Evolutionary conservation across 192 early-diverging fungal species (phyloP), one percentile per base, ranked within the genome.

Genomic region (Endogone sp.): DNA sequence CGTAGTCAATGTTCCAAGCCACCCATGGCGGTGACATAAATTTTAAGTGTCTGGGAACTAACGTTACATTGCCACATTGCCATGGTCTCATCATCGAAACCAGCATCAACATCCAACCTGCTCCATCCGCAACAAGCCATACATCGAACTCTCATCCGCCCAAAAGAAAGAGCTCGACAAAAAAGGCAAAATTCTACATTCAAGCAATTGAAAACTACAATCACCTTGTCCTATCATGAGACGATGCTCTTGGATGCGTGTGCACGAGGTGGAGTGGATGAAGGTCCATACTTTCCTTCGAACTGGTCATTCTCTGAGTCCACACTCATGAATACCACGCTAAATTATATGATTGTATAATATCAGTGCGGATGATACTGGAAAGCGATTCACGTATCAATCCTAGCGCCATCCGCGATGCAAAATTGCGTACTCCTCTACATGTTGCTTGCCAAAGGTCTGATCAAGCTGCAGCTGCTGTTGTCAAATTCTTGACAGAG

Each of bases 401-500:
- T 54, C 60, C 59, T 8, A 72, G 73, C 61, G 54, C 62, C 6
- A 68, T 78, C 4, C 68, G 76, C 60, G 72, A 78, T 61, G 63
- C 66, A 23, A 66, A 78, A 64, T 49, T 78, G 31, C 76, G 69
- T 31, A 71, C 76, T 13, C 76, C 72, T 56, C 65, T 78, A 31
- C 76, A 78, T 26, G 21, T 78, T 55, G 76, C 69, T 2, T 78
- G 76, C 28, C 55, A 65, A 9, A 49, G 76, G 54, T 62, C 66
- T 37, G 76, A 78, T 54, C 60, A n/a, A 24, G 66, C 64, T 23
- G 71, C 76, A 23, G 71, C 71, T 2, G 68, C 28, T 20, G 60
- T 78, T n/a, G 72, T 71, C 13, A 62, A 67, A 13, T 37, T 78
- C 9, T 66, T 78, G 28, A 70, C 73, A n/a, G 37, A 60, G 6